These are phyloP conservation scores for Senna tora DNA, from an alignment of 306 rosid genomes.

Conservation along the genomic window DNA sequence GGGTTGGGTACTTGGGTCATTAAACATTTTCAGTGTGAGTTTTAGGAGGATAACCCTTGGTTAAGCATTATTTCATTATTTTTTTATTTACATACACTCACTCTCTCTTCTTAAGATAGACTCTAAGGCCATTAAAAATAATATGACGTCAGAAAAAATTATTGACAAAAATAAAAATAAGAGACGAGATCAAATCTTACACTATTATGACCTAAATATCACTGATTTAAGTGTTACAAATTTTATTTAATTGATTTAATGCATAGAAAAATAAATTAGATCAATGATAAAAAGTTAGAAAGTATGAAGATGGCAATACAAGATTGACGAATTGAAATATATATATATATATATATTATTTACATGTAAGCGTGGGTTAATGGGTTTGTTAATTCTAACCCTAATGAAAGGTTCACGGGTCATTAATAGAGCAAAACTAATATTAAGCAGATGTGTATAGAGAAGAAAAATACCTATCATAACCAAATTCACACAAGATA, in stretches of 20 bases:
- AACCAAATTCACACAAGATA: conserved; percentile 74
- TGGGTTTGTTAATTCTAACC: background rate
- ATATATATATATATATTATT: too few relatives aligned
- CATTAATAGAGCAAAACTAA: conserved; percentile 9
- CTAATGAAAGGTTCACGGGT: background rate
- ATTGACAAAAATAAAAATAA: background rate
- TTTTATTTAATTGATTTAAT: background rate
- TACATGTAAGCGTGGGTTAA: background rate
- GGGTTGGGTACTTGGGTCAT: background rate
- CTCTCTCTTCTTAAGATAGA: background rate
- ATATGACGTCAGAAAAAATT: background rate
- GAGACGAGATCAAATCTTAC: background rate
- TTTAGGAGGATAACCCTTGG: background rate
- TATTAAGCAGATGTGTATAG: conserved; percentile 1
- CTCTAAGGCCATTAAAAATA: background rate
- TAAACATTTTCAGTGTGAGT: background rate
- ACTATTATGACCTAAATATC: background rate
- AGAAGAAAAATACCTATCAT: conserved; percentile 68
- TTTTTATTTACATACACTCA: background rate
- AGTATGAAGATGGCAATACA: background rate
- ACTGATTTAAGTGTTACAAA: background rate
- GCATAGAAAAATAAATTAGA: background rate
- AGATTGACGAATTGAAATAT: background rate
- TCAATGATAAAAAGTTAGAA: background rate
- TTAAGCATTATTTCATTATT: conserved; percentile 4